Evolutionary conservation across 805 yeast genomes (phyloP).

Genomic region (Hanseniaspora pseudoguilliermondii): DNA sequence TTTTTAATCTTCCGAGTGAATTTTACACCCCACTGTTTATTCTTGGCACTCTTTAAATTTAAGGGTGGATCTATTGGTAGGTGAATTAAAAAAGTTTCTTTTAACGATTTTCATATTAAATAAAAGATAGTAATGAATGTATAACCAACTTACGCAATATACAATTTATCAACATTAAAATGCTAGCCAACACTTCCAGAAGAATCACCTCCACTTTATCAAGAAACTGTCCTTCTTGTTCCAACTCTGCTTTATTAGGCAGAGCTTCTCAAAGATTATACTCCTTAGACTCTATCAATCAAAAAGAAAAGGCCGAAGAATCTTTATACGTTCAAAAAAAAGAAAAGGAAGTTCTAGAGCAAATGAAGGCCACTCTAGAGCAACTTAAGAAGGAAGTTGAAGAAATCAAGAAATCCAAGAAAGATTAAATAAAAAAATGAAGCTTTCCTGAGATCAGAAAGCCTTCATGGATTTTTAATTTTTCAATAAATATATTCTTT

Average conservation of each 20-base stretch:
- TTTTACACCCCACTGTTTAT: too few relatives aligned
- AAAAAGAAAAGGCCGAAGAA: constrained; percentile 90
- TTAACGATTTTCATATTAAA: too few relatives aligned
- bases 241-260: constrained; percentile 48
- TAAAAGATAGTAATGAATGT: too few relatives aligned
- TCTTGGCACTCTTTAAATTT: background rate
- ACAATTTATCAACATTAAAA: constrained; percentile 3
- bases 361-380: constrained; percentile 65
- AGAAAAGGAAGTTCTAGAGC: constrained; percentile 75
- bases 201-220: constrained; percentile 28
- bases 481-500: background rate
- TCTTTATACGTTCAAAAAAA: constrained; percentile 73
- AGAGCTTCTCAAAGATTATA: constrained; percentile 32
- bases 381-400: constrained; percentile 39
- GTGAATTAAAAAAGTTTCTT: too few relatives aligned
- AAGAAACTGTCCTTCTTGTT: constrained; percentile 27
- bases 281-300: constrained; percentile 49
- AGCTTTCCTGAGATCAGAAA: background rate
- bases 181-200: constrained; percentile 2
- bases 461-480: background rate
- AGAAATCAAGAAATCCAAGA: constrained; percentile 8
- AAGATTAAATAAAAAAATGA: background rate
- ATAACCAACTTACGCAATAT: background rate
- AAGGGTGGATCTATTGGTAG: too few relatives aligned
- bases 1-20: too few relatives aligned